Conservation (phyloP, 2,329 filamentous ascomycete species). For the Paecilomyces fulvus region DNA sequence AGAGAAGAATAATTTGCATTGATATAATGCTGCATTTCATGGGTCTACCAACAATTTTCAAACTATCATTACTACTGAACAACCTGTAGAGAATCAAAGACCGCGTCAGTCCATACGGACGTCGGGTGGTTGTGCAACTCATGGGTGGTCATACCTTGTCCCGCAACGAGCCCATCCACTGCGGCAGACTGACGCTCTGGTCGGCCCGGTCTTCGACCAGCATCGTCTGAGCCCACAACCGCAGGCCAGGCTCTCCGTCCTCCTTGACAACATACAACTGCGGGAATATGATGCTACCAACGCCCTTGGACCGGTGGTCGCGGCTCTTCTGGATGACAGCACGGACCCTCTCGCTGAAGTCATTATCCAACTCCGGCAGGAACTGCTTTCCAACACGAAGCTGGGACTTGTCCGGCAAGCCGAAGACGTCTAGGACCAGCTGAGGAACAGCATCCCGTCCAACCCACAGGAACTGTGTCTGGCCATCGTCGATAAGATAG, state of each 20-base stretch:
- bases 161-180: conserved; percentile 84
- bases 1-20: neutral
- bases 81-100: conserved; percentile 15
- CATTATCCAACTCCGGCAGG: conserved; percentile 80
- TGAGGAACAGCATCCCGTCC: conserved; percentile 88
- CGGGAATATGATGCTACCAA: conserved; percentile 86
- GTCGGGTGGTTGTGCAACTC: conserved; percentile 7
- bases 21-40: conserved; percentile 2
- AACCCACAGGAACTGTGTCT: conserved; percentile 96
- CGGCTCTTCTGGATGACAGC: conserved; percentile 86
- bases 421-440: conserved; percentile 82
- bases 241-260: conserved; percentile 89
- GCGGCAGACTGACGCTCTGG: conserved; percentile 82
- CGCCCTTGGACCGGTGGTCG: conserved; percentile 76
- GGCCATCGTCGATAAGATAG: conserved; percentile 93
- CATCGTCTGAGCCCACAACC: conserved; percentile 94
- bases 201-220: conserved; percentile 92
- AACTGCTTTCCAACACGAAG: conserved; percentile 86
- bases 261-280: conserved; percentile 90
- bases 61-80: conserved; percentile 21
- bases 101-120: conserved; percentile 1
- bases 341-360: conserved; percentile 91
- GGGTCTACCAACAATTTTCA: conserved; percentile 9
- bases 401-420: conserved; percentile 70
- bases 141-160: conserved; percentile 60